Base-by-base conservation (phyloP, 2,329 filamentous ascomycete genomes). In the Fusarium dimerum region DNA sequence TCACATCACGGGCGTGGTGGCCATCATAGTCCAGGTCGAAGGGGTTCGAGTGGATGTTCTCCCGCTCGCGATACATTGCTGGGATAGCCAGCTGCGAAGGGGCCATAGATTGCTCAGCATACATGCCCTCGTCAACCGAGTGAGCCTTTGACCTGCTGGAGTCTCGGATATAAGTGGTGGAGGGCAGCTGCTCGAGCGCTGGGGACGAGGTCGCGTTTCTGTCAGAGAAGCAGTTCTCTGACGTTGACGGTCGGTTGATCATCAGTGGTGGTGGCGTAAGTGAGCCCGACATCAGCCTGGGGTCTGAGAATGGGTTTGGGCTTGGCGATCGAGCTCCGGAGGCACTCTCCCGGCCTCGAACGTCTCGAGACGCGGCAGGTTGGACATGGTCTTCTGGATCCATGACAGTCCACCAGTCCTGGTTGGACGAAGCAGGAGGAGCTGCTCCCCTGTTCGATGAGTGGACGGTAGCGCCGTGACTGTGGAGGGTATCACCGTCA, bases 41-140 rank as follows among this genome's bases (percentile, higher is more conserved):
- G 2, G 83, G 84, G 57, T 87, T 83, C 2, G 83, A 85, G 42
- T 83, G 80, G 65, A 84, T 83, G 62, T 82, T 83, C 61, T 79
- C 79, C 50, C 79, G 76, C 15, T 73, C 74, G 42, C 55, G 32
- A 41, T 18, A 26, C 26, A 36, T 44, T 32, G 41, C 56, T 38
- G 47, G 54, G 45, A 70, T 71, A 59, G 13, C 32, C 32, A 63
- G 62, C 56, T 68, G 70, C 56, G 57, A 66, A 51, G 62, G 69
- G 55, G 66, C 62, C 50, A 56, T 54, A 12, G 65, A 65, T 40
- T 65, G 63, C 52, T 68, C 56, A 44, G 60, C 61, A 40, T 57
- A 65, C 17, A 66, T 62, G 20, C 54, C 52, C 11, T 62, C 62
- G 51, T 67, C 66, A 32, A 77, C 64, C 13, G 77, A 78, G 44